Percentiles rank a stretch among this genome's conserved stretches.
These are phyloP conservation scores for Moesziomyces globuligerus DNA, from an alignment of 1,284 basidiomycete species.

Conservation along the genomic window DNA sequence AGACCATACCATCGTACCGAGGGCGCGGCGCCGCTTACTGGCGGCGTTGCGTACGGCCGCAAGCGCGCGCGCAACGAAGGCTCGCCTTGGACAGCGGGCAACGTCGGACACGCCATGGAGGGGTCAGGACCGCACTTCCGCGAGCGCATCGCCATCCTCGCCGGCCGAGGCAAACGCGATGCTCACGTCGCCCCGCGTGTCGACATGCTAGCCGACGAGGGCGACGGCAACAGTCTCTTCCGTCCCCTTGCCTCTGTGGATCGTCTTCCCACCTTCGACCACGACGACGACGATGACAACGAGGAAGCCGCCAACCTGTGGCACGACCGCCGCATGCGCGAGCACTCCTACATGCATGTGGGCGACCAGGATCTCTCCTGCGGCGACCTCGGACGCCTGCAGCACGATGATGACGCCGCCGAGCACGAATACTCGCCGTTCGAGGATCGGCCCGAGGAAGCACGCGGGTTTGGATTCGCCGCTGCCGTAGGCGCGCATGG, in stretches of 20 bases:
- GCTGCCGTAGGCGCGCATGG: slow-evolving; percentile 2
- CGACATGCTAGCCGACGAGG: slow-evolving; percentile 64
- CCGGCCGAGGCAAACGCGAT: slow-evolving; percentile 44
- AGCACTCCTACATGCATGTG: slow-evolving; percentile 33
- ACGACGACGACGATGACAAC: slow-evolving; percentile 27
- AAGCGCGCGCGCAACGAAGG: slow-evolving; percentile 23
- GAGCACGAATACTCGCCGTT: slow-evolving; percentile 50
- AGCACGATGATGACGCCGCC: slow-evolving; percentile 8
- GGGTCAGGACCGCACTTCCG: slow-evolving; percentile 57
- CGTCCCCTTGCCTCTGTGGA: slow-evolving; percentile 6
- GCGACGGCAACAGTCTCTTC: slow-evolving; percentile 38
- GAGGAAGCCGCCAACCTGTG: slow-evolving; percentile 26
- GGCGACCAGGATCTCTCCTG: slow-evolving; percentile 31
- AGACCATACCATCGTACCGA: slow-evolving; percentile 30
- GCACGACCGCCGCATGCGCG: slow-evolving; percentile 20
- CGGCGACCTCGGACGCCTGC: slow-evolving; percentile 29
- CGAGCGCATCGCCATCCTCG: slow-evolving; percentile 54
- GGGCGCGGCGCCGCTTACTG: slow-evolving; percentile 11
- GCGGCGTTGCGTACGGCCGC: slow-evolving; percentile 14
- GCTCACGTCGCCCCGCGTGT: slow-evolving; percentile 39
- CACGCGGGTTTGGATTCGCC: neutral
- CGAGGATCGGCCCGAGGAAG: slow-evolving; percentile 41
- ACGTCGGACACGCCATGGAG: slow-evolving; percentile 59
- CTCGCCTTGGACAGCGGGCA: slow-evolving; percentile 43
- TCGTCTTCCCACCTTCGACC: slow-evolving; percentile 4